These are phyloP conservation scores for Geotrichum carabidarum DNA, from an alignment of 1,139 yeast genomes.

Conservation along the genomic window DNA sequence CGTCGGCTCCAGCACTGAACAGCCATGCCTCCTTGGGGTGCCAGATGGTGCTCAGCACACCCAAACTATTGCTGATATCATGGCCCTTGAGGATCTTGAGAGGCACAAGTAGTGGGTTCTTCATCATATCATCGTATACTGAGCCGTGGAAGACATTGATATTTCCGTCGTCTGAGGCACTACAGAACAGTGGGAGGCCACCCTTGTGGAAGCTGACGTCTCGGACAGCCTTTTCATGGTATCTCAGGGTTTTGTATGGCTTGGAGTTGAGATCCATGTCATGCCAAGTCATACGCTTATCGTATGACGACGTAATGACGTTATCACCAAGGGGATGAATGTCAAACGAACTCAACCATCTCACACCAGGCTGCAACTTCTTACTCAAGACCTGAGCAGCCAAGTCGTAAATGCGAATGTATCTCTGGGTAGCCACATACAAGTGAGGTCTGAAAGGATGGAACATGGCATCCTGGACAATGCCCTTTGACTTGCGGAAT, in stretches of 20 bases:
- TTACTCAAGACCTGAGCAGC: conserved; percentile 78
- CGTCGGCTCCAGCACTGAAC: conserved; percentile 97
- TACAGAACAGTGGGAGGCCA: conserved; percentile 81
- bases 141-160: conserved; percentile 96
- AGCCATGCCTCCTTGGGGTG: conserved; percentile 99
- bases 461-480: conserved; percentile 91
- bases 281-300: conserved; percentile 94
- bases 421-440: conserved; percentile 90
- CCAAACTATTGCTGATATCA: conserved; percentile 68
- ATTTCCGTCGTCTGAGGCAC: conserved; percentile 93
- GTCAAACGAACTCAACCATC: conserved; percentile 88
- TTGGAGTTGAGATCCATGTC: conserved; percentile 84
- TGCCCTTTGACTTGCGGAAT: conserved; percentile 86
- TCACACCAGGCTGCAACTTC: conserved; percentile 89
- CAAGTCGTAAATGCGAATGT: conserved; percentile 82
- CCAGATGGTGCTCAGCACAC: conserved; percentile 89
- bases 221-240: conserved; percentile 92
- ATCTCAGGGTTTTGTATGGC: conserved; percentile 92
- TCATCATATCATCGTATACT: conserved; percentile 92
- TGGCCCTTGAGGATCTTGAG: conserved; percentile 94
- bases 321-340: conserved; percentile 97
- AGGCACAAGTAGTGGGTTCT: conserved; percentile 93
- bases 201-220: conserved; percentile 81
- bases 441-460: conserved; percentile 95
- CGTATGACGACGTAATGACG: conserved; percentile 85